A percentile compares a stretch with the other conserved stretches of the same genome.
These are phyloP conservation scores for Lentinula aciculospora DNA, from an alignment of 768 basidiomycete species.

Conservation along the genomic window DNA sequence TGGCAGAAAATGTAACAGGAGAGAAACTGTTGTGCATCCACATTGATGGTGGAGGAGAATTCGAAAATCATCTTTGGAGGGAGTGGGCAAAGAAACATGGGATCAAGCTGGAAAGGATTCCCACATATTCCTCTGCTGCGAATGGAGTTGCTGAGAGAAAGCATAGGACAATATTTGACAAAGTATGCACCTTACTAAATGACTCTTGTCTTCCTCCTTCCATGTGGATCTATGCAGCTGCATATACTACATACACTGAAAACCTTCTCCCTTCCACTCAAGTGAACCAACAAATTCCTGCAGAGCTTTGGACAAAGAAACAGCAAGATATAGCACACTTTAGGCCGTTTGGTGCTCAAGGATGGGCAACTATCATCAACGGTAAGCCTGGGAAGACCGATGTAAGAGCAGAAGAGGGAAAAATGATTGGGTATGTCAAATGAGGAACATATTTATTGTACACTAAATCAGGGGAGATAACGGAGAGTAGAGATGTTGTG, in stretches of 20 bases:
- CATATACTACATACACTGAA: not conserved
- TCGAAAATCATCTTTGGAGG: constrained; percentile 5
- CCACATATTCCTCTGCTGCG: constrained; percentile 17
- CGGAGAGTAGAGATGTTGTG: not conserved
- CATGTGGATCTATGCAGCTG: not conserved
- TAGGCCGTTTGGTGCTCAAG: not conserved
- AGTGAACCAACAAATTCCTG: not conserved
- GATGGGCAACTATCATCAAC: not conserved
- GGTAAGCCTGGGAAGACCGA: not conserved
- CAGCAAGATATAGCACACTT: not conserved
- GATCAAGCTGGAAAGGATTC: constrained; percentile 14
- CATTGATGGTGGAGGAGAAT: constrained; percentile 22
- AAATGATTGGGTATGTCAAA: not conserved
- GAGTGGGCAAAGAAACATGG: constrained; percentile 10
- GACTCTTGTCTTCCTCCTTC: not conserved
- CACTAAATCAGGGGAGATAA: not conserved
- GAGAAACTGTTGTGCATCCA: constrained; percentile 2
- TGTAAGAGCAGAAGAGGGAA: not conserved
- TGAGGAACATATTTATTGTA: not conserved
- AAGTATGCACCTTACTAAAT: not conserved
- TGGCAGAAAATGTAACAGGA: not conserved
- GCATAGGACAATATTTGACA: not conserved
- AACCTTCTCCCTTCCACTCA: not conserved
- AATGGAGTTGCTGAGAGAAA: constrained; percentile 20
- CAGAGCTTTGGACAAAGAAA: too few species aligned